Conservation (phyloP, 331 rosid genomes). For the Quercus phellos region DNA sequence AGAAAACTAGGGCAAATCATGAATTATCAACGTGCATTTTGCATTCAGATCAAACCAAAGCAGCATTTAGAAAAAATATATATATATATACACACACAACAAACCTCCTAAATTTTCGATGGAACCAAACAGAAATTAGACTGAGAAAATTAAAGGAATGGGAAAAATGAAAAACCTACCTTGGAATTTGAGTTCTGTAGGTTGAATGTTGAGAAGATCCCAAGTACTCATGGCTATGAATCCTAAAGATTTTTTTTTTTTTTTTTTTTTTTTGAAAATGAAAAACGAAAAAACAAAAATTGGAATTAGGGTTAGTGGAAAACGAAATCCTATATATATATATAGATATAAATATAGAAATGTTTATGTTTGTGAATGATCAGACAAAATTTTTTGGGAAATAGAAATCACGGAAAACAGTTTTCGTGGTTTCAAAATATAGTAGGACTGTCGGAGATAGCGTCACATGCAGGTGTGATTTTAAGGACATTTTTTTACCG, state of each 20-base stretch:
- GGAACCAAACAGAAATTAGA: neutral
- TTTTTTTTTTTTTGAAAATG: neutral
- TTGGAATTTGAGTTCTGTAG: slow-evolving; percentile 47
- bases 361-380: no score
- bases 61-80: neutral
- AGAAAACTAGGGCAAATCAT: neutral
- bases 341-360: no score
- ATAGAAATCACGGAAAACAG: no score
- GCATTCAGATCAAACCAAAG: neutral
- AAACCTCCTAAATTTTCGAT: neutral
- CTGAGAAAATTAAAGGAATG: no score
- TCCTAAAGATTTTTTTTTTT: neutral
- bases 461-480: no score
- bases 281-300: neutral
- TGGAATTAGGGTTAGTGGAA: neutral
- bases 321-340: neutral
- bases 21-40: neutral
- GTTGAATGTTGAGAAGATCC: slow-evolving; percentile 37
- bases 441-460: no score
- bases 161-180: slow-evolving; percentile 13
- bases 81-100: neutral
- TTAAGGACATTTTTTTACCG: no score
- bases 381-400: no score
- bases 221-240: slow-evolving; percentile 36
- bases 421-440: no score